A percentile compares a stretch with the other conserved stretches of the same genome.
Conservation (phyloP, 2,329 filamentous ascomycete genomes). For the Emmonsiellopsis sp. region DNA sequence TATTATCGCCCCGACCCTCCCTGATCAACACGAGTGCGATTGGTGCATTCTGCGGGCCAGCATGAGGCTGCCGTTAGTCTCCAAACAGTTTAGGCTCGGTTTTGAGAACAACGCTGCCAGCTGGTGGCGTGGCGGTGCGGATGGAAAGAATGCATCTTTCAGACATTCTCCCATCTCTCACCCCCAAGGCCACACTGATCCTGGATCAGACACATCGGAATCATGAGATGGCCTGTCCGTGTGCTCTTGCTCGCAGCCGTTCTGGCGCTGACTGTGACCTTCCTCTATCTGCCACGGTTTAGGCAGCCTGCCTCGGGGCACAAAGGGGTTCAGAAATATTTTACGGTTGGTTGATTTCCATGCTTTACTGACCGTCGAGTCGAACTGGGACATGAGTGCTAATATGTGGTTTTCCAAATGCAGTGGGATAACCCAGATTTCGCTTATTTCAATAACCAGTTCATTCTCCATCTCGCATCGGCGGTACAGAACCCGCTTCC, state of each 20-base stretch:
- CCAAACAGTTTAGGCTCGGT: neutral
- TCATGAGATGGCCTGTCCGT: constrained; percentile 3
- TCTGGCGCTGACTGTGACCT: neutral
- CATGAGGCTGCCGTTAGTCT: neutral
- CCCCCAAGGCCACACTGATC: neutral
- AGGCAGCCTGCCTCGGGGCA: neutral
- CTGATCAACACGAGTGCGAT: neutral
- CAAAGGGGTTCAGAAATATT: constrained; percentile 1
- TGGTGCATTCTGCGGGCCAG: neutral
- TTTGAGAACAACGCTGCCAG: neutral
- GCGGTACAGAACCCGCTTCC: constrained; percentile 1
- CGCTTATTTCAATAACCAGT: constrained; percentile 5
- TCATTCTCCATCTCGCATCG: constrained; percentile 2
- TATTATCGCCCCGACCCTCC: neutral
- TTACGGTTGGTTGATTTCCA: neutral
- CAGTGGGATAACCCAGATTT: constrained; percentile 4
- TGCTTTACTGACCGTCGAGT: neutral
- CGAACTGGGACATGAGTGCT: neutral
- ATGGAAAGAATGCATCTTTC: neutral
- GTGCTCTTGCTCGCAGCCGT: neutral
- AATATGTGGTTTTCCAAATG: neutral
- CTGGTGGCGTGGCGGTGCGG: too few relatives aligned
- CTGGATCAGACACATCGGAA: neutral
- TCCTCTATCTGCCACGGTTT: neutral
- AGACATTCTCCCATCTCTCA: neutral